These are phyloP conservation scores for slime mould (Dictyostelium discoideum) DNA, from an alignment of 78 protist genomes.

Conservation along the genomic window DNA sequence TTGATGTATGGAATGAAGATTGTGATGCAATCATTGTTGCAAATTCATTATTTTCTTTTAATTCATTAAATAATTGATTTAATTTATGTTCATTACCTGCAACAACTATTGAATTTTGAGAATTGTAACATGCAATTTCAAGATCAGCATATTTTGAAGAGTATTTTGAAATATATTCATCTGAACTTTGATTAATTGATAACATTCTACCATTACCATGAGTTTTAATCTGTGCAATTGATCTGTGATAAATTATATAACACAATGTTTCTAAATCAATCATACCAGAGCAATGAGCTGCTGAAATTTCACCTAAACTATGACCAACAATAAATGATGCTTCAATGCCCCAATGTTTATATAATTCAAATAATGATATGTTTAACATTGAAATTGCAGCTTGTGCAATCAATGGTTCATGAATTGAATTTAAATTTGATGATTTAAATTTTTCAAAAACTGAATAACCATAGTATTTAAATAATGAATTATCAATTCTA, in stretches of 20 bases:
- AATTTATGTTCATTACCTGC: constrained; percentile 36
- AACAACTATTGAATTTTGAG: constrained; percentile 12
- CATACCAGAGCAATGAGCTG: neutral
- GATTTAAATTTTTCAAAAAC: neutral
- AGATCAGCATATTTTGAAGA: neutral
- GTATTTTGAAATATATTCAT: neutral
- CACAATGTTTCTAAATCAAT: neutral
- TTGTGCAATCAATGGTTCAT: neutral
- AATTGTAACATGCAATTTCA: constrained; percentile 62
- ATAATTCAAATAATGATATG: neutral
- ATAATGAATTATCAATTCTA: neutral
- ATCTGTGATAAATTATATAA: constrained; percentile 3
- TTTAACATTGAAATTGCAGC: neutral
- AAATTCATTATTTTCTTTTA: neutral
- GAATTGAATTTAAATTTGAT: neutral
- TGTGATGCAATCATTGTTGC: neutral
- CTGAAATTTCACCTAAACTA: constrained; percentile 39
- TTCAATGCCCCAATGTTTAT: neutral
- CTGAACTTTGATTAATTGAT: neutral
- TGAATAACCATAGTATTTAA: constrained; percentile 2
- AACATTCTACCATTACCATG: constrained; percentile 44
- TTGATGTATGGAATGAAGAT: constrained; percentile 50
- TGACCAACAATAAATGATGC: neutral
- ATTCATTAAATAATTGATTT: neutral
- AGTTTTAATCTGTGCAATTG: neutral